Conservation (phyloP, 1,284 basidiomycete genomes). For the Schizopora paradoxa region DNA sequence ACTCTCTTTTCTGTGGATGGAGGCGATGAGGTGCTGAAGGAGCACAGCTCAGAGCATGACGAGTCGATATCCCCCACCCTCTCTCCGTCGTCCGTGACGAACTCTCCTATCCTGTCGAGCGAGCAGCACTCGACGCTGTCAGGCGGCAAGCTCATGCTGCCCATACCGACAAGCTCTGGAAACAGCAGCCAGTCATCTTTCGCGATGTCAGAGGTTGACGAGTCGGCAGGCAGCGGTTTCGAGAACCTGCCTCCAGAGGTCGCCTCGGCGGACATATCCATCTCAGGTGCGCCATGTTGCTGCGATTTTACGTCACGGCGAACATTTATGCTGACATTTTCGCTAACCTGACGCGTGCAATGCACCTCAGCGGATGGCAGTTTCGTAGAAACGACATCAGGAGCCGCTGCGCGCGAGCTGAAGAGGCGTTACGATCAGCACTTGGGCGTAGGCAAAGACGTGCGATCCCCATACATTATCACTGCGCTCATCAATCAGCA, state of each 20-base stretch:
- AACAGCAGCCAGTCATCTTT: constrained; percentile 41
- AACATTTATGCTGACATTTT: constrained; percentile 16
- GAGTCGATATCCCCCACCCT: not conserved
- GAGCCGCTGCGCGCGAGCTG: constrained; percentile 63
- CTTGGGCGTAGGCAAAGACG: constrained; percentile 56
- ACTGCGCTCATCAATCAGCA: constrained; percentile 74
- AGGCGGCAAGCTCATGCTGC: constrained; percentile 34
- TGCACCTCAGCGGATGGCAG: constrained; percentile 54
- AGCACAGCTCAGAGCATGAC: not conserved
- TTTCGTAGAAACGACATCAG: constrained; percentile 74
- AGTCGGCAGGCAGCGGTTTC: constrained; percentile 23
- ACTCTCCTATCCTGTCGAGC: not conserved
- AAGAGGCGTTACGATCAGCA: constrained; percentile 68
- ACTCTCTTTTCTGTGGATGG: constrained; percentile 12
- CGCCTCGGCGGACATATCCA: constrained; percentile 50
- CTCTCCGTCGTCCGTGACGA: constrained; percentile 1
- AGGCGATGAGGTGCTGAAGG: not conserved
- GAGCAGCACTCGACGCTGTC: not conserved
- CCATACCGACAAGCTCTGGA: constrained; percentile 38
- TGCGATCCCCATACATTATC: constrained; percentile 72
- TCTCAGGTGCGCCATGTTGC: constrained; percentile 45
- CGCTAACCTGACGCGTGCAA: constrained; percentile 7
- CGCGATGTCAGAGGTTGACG: constrained; percentile 36
- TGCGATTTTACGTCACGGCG: not conserved
- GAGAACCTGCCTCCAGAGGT: constrained; percentile 41